Evolutionary conservation across 805 yeast genomes (phyloP).

Genomic region (Cyberlindnera bimundalis): DNA sequence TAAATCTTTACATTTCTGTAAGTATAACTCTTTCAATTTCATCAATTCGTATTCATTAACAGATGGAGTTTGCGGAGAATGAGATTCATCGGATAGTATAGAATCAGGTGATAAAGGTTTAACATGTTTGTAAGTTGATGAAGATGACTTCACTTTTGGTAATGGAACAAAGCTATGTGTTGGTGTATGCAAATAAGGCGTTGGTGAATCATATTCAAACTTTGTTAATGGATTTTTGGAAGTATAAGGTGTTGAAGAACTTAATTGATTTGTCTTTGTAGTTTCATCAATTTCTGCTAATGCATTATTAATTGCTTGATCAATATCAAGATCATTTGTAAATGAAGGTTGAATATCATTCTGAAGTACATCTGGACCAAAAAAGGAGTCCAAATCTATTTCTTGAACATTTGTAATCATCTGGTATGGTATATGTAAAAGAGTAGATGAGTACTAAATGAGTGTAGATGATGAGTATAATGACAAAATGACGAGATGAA

Average conservation of each 20-base stretch:
- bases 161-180: neutral
- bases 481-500: neutral
- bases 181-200: neutral
- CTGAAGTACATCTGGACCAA: slow-evolving; percentile 2
- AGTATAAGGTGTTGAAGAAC: neutral
- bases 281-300: slow-evolving; percentile 15
- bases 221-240: neutral
- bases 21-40: slow-evolving; percentile 31
- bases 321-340: slow-evolving; percentile 9
- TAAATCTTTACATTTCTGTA: slow-evolving; percentile 32
- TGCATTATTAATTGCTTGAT: slow-evolving; percentile 15
- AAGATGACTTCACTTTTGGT: too few relatives aligned
- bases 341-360: neutral
- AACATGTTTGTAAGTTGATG: neutral
- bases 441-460: neutral
- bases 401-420: slow-evolving; percentile 12
- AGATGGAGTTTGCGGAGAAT: slow-evolving; percentile 19
- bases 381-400: slow-evolving; percentile 14
- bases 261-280: slow-evolving; percentile 4
- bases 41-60: slow-evolving; percentile 5
- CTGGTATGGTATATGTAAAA: neutral
- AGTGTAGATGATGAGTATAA: neutral
- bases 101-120: slow-evolving; percentile 36
- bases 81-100: slow-evolving; percentile 30
- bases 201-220: neutral